A percentile compares a stretch with the other conserved stretches of the same genome.
Evolutionary conservation across 106 monocot genomes (phyloP).

Genomic region (Cymbidium sinense): DNA sequence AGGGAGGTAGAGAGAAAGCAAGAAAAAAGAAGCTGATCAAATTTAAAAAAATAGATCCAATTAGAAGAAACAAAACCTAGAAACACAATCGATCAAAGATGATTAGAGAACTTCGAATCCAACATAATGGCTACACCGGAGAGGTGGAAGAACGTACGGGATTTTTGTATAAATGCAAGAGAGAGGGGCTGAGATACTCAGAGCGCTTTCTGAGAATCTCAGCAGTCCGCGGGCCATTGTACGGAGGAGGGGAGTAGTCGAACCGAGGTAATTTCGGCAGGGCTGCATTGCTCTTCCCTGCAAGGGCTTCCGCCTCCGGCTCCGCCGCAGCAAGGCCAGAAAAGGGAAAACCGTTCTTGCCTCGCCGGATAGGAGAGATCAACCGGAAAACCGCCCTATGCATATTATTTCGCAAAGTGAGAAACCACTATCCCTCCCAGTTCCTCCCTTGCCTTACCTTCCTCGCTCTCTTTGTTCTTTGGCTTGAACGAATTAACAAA

Average conservation of each 20-base stretch:
- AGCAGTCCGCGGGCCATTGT: constrained; percentile 58
- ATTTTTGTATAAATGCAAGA: constrained; percentile 70
- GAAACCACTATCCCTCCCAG: background rate
- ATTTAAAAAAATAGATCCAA: background rate
- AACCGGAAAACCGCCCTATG: constrained; percentile 1
- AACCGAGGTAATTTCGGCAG: constrained; percentile 67
- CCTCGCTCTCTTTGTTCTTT: too few species aligned
- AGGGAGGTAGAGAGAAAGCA: background rate
- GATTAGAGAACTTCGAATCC: background rate
- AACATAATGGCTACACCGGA: background rate
- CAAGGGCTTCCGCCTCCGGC: background rate
- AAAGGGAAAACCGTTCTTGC: background rate
- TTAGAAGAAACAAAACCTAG: background rate
- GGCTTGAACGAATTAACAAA: too few species aligned
- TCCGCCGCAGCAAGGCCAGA: background rate
- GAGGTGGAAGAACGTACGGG: constrained; percentile 37
- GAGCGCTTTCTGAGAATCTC: constrained; percentile 64
- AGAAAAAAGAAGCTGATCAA: background rate
- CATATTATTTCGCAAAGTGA: background rate
- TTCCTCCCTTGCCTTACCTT: background rate
- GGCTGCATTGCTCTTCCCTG: background rate
- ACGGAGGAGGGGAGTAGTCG: constrained; percentile 64
- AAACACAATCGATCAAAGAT: background rate
- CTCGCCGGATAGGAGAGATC: constrained; percentile 2
- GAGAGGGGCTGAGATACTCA: constrained; percentile 79